Evolutionary conservation across 768 basidiomycete genomes (phyloP), one percentile per base, ranked within the genome.

Genomic region (Hydnomerulius pinastri): DNA sequence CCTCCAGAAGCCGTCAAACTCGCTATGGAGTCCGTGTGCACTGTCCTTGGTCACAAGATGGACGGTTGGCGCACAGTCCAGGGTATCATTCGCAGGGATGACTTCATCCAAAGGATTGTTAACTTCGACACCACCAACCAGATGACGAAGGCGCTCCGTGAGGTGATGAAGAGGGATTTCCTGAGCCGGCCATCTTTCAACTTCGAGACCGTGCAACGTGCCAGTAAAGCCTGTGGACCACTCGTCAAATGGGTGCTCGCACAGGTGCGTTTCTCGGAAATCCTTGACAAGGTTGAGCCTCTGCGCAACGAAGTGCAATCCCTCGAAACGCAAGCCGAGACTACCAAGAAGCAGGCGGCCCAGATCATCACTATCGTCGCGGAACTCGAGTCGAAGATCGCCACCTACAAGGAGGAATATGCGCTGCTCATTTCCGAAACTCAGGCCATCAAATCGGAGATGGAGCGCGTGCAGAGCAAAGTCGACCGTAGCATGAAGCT

Each of bases 1-100:
- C 97, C 97, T 39, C 97, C 97, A 0, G 97, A 98, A 67, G 89
- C 92, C 4, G 95, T 98, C 58, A 98, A 98, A 69, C 71, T 96
- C 38, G 92, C 97, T 13, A 98, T 98, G 94, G 97, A 98, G 64
- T 97, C 95, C 1, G 96, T 97, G 33, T 98, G 97, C 69, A 94
- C 91, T 12, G 78, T 97, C 39, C 84, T 99, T 18, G 97, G 97
- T 6, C 92, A 98, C 73, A 92, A 93, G 70, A 90, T 98, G 61
- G 97, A 99, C 62, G 86, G 85, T 65, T 99, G 97, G 97, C 86
- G 92, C 54, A 83, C 94, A 2, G 93, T 99, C 7, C 95, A 98
- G 68, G 85, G 86, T 53, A 90, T 98, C 70, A 93, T 98, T 58
- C 90, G 97, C 50, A 83, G 92, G 27, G 97, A 98, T 55, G 92